Base-by-base conservation (phyloP, 495 filamentous ascomycete species). In the Penicillium malachiteum region DNA sequence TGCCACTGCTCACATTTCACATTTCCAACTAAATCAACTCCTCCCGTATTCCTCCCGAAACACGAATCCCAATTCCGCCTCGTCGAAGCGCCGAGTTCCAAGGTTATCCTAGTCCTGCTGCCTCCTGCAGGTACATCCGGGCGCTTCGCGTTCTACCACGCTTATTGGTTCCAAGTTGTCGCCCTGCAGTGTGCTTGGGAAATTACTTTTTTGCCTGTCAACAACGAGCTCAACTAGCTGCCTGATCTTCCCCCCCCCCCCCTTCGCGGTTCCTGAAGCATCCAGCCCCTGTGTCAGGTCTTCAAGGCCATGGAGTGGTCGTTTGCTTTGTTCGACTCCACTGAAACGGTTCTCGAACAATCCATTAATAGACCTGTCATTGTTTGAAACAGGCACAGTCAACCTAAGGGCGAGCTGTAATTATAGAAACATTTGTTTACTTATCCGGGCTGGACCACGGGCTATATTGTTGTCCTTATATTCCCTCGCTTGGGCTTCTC, bases 211-310 rank as follows among this genome's bases (percentile, higher is more conserved):
- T 26, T 37, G 34, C 34, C 12, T 9, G 34, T 37, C 8, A 37
- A 18, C 17, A 35, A 45, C 33, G n/a, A 14, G 33, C n/a, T n/a
- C n/a, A 33, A 49, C 26, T 38, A 50, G 35, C 37, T 50, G 48
- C 48, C 17, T 50, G 11, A 46, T 46, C 43, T 7, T n/a, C n/a
- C 44, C 50, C 26, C 5, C 45, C 39, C 3, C 12, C 37, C 48
- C 34, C 21, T 26, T 50, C 65, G 65, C 65, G 59, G 52, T 60
- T 68, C 57, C 56, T 67, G 62, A 67, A 62, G 58, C 64, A 67
- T 39, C 35, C 35, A 50, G 48, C n/a, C 41, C 37, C 32, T 46
- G 43, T 54, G 33, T 48, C 54, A 40, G 53, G 46, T 59, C 50
- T 37, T 9, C 32, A 18, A 14, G 62, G 62, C 48, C 17, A 57